Evolutionary conservation across 441 rosid species (phyloP), one percentile per base, ranked within the genome.

Genomic region (Melastoma candidum): DNA sequence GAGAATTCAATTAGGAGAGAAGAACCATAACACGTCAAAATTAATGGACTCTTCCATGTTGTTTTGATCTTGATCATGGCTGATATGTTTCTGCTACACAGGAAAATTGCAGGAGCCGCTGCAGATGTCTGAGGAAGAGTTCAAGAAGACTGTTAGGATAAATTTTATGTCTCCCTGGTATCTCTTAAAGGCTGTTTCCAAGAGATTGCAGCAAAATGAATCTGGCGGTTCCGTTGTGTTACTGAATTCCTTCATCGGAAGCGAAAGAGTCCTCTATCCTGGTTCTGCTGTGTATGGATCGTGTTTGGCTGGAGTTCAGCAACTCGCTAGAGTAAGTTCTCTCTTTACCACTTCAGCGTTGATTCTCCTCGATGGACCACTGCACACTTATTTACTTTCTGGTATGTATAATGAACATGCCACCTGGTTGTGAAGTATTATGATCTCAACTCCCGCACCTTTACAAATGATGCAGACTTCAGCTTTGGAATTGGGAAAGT

Each of bases 251-350:
- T 69, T 87, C 47, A 75, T 72, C 2, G 95, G 98, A 26, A 74
- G 75, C 0, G 85, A 79, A 60, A 72, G 96, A 68, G 98, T 82
- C 14, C 63, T 90, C 25, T 83, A 90, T 72, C 93, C 75, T 2
- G 96, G 96, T 26, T 78, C 89, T 68, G 95, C 88, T 54, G 88
- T 83, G 47, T 82, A 80, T 59, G 78, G 93, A 51, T 74, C 96
- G 0, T 78, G 83, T 68, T 60, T 79, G 10, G 98, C 85, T 17
- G 94, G 71, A 46, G 64, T 90, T 44, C 88, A 85, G 53, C 96
- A 90, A 67, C 67, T 87, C 43, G 93, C 71, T 12, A 73, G 90
- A 68, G 97, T 90, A 75, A 67, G 83, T 27, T 36, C 41, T 36
- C 41, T 4, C 8, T 36, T 36, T 36, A 6, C 41, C 41, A 4